Conservation (phyloP, 2,329 filamentous ascomycete species). For the Cladosporium velox region DNA sequence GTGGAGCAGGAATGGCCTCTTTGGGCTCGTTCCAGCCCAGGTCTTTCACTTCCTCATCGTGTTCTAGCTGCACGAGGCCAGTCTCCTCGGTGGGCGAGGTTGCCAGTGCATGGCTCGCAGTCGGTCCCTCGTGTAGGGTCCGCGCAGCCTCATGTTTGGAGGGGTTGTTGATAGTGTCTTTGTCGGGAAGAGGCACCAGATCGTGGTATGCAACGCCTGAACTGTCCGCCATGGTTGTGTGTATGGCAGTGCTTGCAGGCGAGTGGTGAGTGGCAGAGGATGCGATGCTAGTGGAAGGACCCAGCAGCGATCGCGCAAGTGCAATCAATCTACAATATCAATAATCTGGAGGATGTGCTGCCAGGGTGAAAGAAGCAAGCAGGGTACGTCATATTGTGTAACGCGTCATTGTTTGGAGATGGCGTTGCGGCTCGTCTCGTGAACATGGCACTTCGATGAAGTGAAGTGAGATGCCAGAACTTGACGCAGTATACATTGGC, state of each 20-base stretch:
- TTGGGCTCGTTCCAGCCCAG: slow-evolving; percentile 69
- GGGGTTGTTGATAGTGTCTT: slow-evolving; percentile 34
- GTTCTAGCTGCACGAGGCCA: slow-evolving; percentile 47
- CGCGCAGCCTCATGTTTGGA: slow-evolving; percentile 34
- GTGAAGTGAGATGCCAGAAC: background rate
- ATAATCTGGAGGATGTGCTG: slow-evolving; percentile 17
- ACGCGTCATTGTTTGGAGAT: slow-evolving; percentile 10
- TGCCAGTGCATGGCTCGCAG: slow-evolving; percentile 51
- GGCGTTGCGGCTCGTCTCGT: background rate
- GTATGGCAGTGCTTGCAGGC: background rate
- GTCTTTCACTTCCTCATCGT: slow-evolving; percentile 60
- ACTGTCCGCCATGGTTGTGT: slow-evolving; percentile 20
- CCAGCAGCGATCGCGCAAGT: background rate
- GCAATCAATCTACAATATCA: background rate
- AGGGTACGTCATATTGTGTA: slow-evolving; percentile 6
- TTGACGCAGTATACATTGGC: background rate
- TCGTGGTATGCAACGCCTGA: slow-evolving; percentile 27
- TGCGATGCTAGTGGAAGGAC: background rate
- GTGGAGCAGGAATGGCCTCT: slow-evolving; percentile 56
- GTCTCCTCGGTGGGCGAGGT: slow-evolving; percentile 49
- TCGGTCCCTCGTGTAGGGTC: slow-evolving; percentile 45
- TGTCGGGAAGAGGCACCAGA: slow-evolving; percentile 39
- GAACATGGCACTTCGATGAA: background rate
- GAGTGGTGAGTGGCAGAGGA: background rate
- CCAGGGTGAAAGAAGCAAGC: slow-evolving; percentile 16